Conservation (phyloP, 257 asterid species). For the Plectranthus barbatus region DNA sequence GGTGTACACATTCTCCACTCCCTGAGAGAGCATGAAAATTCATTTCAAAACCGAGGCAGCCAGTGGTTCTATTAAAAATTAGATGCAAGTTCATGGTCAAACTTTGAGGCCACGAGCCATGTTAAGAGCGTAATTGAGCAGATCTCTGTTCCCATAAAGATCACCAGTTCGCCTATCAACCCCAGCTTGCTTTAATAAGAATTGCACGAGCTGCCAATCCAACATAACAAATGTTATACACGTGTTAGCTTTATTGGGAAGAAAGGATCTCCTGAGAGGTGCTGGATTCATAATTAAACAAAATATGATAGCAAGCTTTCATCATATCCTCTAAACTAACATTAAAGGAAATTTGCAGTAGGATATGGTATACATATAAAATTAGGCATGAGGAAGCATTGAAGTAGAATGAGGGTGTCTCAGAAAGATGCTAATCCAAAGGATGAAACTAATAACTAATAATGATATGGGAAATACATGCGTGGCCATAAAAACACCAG, state of each 20-base stretch:
- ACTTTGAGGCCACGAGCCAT: conserved; percentile 99
- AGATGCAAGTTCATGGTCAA: conserved; percentile 4
- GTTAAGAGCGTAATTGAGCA: conserved; percentile 82
- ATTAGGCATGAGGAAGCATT: not conserved
- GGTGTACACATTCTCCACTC: conserved; percentile 96
- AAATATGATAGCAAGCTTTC: not conserved
- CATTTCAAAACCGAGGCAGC: conserved; percentile 10
- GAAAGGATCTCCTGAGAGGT: not conserved
- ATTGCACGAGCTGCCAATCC: conserved; percentile 81
- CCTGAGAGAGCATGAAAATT: conserved; percentile 37
- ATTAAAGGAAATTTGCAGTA: not conserved
- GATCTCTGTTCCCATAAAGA: conserved; percentile 86
- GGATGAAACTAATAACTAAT: too few relatives aligned
- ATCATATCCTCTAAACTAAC: not conserved
- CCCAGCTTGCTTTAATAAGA: conserved; percentile 93
- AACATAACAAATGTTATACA: conserved; percentile 15
- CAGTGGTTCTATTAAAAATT: not conserved
- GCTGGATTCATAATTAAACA: not conserved
- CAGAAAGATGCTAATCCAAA: not conserved
- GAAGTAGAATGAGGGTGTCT: not conserved
- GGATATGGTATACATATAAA: not conserved
- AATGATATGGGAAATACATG: too few relatives aligned
- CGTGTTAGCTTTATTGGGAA: not conserved
- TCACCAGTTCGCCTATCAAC: conserved; percentile 93
- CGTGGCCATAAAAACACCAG: too few relatives aligned